Evolutionary conservation across 176 grass and related monocot genomes (phyloP).

Genomic region (Oryza nivara): DNA sequence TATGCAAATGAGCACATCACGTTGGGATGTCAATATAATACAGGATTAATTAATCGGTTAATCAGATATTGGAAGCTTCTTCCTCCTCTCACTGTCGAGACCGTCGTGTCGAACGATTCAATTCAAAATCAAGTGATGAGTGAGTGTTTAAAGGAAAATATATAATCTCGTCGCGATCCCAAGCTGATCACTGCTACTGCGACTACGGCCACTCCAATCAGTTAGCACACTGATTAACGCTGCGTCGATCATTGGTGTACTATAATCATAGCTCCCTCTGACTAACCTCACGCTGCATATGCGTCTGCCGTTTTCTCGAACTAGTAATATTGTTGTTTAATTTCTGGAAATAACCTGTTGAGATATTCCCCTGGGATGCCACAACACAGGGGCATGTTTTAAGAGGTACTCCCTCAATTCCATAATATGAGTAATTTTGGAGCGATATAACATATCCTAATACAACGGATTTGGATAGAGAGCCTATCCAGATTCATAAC

Average conservation of each 20-base stretch:
- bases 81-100: not conserved
- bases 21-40: not conserved
- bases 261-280: not conserved
- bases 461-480: too few species aligned
- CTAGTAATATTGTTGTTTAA: too few species aligned
- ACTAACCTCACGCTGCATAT: not conserved
- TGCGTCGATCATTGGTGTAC: not conserved
- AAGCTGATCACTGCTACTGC: not conserved
- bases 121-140: not conserved
- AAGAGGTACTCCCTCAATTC: too few species aligned
- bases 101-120: not conserved
- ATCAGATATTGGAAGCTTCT: not conserved
- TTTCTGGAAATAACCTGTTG: too few species aligned
- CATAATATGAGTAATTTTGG: too few species aligned
- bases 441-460: too few species aligned
- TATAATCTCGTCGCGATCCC: not conserved
- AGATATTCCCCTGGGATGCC: too few species aligned
- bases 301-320: too few species aligned
- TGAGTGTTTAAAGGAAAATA: not conserved
- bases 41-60: not conserved
- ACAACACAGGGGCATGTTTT: too few species aligned
- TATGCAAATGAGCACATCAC: constrained; percentile 10
- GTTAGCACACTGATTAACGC: not conserved
- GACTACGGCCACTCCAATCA: constrained; percentile 3
- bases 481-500: too few species aligned